A percentile compares a stretch with the other conserved stretches of the same genome.
Evolutionary conservation across 23 red algal genomes (phyloP).

Genomic region (Rhodosorus marinus): DNA sequence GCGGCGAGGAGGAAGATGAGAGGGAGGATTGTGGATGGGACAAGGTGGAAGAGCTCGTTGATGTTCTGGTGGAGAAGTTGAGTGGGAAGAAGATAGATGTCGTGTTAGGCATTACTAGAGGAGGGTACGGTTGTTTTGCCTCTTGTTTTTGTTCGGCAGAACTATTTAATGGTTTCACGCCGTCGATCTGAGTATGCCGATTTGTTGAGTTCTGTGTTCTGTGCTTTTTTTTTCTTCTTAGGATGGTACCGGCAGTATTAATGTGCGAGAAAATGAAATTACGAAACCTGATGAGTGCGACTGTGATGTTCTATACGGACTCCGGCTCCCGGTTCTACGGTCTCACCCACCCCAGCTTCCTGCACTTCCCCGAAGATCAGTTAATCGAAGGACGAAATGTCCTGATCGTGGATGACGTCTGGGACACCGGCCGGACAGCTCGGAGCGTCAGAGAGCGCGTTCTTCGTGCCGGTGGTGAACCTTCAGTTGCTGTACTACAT

Average conservation of each 20-base stretch:
- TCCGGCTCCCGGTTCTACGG: conserved; percentile 69
- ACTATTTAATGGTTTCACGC: too few relatives aligned
- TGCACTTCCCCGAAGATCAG: conserved; percentile 54
- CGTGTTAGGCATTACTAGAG: not conserved
- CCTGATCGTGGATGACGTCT: conserved; percentile 92
- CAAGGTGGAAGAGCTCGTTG: not conserved
- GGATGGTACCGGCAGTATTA: conserved; percentile 51
- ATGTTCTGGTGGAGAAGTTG: not conserved
- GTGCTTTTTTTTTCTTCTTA: too few relatives aligned
- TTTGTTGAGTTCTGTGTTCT: too few relatives aligned
- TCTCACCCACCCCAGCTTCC: conserved; percentile 57
- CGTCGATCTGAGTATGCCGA: too few relatives aligned
- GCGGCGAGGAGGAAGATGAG: too few relatives aligned
- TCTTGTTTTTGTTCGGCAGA: too few relatives aligned
- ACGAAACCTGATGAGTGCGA: conserved; percentile 61
- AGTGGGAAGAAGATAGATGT: not conserved
- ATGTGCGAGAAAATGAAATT: conserved; percentile 43
- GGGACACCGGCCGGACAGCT: conserved; percentile 74
- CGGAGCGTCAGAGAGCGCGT: conserved; percentile 40
- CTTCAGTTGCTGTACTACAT: conserved; percentile 53
- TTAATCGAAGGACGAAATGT: conserved; percentile 39
- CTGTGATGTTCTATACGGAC: conserved; percentile 93
- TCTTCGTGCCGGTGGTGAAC: conserved; percentile 22
- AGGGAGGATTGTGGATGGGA: not conserved
- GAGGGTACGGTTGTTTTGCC: too few relatives aligned